Evolutionary conservation across 164 flowering plant species (phyloP).

Genomic region (Macadamia tetraphylla): DNA sequence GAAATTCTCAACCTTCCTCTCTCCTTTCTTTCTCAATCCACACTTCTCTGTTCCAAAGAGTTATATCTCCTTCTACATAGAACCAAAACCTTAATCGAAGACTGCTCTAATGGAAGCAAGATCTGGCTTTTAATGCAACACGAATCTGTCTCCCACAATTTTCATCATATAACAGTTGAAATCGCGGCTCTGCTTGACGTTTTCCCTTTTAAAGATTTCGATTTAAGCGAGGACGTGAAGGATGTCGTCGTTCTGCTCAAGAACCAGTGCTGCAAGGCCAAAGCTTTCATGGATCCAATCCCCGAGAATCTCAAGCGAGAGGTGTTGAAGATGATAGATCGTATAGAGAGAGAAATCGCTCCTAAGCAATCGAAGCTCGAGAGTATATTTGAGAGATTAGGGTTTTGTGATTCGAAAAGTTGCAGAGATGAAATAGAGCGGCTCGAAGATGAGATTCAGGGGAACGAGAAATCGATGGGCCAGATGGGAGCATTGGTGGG

Average conservation of each 20-base stretch:
- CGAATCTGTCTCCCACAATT: conserved; percentile 35
- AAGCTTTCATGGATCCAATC: conserved; percentile 24
- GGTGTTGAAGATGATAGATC: conserved; percentile 38
- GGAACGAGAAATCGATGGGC: conserved; percentile 31
- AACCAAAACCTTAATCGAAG: conserved; percentile 46
- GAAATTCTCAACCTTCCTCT: conserved; percentile 36
- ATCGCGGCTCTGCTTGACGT: conserved; percentile 74
- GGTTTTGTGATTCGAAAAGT: conserved; percentile 34
- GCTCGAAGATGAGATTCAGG: conserved; percentile 56
- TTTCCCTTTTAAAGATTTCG: conserved; percentile 39
- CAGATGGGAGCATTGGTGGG: conserved; percentile 52
- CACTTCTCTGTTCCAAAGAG: conserved; percentile 62
- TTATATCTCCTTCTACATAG: conserved; percentile 57
- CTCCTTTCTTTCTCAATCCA: conserved; percentile 30
- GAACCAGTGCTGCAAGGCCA: conserved; percentile 39
- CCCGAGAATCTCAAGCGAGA: conserved; percentile 37
- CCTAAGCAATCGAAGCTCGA: conserved; percentile 43
- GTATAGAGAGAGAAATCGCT: conserved; percentile 47
- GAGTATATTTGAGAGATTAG: conserved; percentile 32
- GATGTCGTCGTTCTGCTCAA: conserved; percentile 50
- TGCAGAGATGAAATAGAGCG: conserved; percentile 68
- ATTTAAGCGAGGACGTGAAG: conserved; percentile 44
- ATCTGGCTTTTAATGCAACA: conserved; percentile 52
- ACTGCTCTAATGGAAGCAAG: conserved; percentile 43
- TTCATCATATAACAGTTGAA: conserved; percentile 53